Evolutionary conservation across 108 stramenopile species (phyloP).

Genomic region (Nannochloropsis gaditana): DNA sequence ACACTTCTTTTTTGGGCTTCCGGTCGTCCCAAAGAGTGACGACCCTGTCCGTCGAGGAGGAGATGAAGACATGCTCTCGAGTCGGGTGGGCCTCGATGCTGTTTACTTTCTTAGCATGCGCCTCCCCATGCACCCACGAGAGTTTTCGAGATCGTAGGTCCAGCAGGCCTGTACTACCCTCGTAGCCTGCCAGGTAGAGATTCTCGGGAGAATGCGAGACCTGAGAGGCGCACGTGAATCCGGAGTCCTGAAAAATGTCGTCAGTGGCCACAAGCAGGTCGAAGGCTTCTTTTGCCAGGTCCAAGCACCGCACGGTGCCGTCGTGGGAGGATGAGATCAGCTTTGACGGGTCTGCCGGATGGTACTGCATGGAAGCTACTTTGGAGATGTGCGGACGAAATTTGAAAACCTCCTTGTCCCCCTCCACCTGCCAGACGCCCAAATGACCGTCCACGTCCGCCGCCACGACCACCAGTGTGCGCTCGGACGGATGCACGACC

Average conservation of each 20-base stretch:
- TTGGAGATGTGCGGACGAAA: slow-evolving; percentile 35
- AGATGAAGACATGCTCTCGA: slow-evolving; percentile 25
- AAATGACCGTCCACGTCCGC: slow-evolving; percentile 28
- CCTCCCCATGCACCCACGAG: slow-evolving; percentile 8
- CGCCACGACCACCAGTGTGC: slow-evolving; percentile 16
- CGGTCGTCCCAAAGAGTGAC: neutral
- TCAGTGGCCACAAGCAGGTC: neutral
- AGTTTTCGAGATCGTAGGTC: slow-evolving; percentile 18
- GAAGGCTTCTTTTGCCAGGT: slow-evolving; percentile 17
- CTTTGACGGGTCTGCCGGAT: neutral
- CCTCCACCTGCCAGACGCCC: slow-evolving; percentile 30
- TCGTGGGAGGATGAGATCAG: slow-evolving; percentile 27
- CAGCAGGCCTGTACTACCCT: slow-evolving; percentile 24
- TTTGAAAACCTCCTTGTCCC: slow-evolving; percentile 18
- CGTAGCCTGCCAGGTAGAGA: neutral
- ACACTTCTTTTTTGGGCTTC: neutral
- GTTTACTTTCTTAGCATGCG: slow-evolving; percentile 7
- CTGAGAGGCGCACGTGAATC: slow-evolving; percentile 25
- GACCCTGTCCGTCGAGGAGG: neutral
- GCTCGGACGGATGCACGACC: slow-evolving; percentile 26
- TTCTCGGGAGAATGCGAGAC: neutral
- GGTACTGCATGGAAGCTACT: neutral
- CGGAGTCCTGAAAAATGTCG: slow-evolving; percentile 21
- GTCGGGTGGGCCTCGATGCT: slow-evolving; percentile 25
- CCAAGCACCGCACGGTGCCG: slow-evolving; percentile 30